Percentiles rank a stretch among this genome's conserved stretches.
phyloP scores from a whole-genome alignment of 768 basidiomycete genomes.

The Rhodotorula kratochvilovae region DNA sequence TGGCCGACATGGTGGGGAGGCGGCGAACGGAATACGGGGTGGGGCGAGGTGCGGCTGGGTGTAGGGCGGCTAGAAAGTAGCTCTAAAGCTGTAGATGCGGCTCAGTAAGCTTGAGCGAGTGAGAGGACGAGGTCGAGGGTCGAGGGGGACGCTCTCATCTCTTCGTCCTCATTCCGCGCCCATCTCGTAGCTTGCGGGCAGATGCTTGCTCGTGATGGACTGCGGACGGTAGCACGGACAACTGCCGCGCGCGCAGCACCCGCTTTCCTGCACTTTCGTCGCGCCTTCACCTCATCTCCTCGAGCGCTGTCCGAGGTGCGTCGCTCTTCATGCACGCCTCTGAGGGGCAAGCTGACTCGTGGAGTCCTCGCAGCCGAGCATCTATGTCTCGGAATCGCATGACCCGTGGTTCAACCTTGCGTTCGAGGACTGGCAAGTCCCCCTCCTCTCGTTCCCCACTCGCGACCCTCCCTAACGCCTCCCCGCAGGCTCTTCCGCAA shows the following conservation, averaged over 20 bases:
- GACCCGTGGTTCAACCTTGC: slow-evolving; percentile 86
- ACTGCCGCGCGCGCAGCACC: not conserved
- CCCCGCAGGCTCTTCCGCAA: slow-evolving; percentile 69
- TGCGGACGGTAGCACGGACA: not conserved
- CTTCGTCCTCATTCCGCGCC: too few relatives aligned
- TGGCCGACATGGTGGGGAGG: not conserved
- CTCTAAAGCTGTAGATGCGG: too few relatives aligned
- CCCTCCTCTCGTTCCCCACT: not conserved
- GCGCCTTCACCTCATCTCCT: slow-evolving; percentile 2
- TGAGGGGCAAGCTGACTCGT: not conserved
- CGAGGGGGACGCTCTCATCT: too few relatives aligned
- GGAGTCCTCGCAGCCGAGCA: slow-evolving; percentile 19
- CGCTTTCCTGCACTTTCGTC: not conserved
- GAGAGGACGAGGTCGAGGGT: too few relatives aligned
- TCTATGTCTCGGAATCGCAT: slow-evolving; percentile 63
- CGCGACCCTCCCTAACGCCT: slow-evolving; percentile 7
- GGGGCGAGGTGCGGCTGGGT: too few relatives aligned
- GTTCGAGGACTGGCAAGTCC: slow-evolving; percentile 76
- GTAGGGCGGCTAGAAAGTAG: too few relatives aligned
- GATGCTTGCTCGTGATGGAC: not conserved
- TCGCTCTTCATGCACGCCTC: not conserved
- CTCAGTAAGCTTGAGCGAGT: too few relatives aligned
- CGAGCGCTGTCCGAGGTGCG: not conserved
- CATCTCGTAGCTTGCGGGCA: not conserved
- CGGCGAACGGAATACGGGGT: not conserved